Evolutionary conservation across 805 yeast species (phyloP).

Genomic region (Isabelozyma pseudorhagii): DNA sequence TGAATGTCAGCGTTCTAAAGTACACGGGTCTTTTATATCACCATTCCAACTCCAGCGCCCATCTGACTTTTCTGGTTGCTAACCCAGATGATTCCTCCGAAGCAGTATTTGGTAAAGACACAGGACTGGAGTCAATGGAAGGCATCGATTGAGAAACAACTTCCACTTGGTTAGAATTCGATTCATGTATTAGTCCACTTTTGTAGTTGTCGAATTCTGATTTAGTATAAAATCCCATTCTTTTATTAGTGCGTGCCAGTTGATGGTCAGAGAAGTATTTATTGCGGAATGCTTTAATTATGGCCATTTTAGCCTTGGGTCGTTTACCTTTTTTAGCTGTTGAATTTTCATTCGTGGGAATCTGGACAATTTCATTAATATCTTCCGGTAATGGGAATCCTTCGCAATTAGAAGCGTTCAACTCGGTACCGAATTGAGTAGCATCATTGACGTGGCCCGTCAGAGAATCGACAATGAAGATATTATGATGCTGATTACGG

Average conservation of each 20-base stretch:
- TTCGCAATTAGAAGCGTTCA: constrained; percentile 58
- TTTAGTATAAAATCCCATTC: constrained; percentile 29
- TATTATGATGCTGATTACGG: constrained; percentile 18
- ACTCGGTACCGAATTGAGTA: constrained; percentile 65
- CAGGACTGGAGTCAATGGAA: neutral
- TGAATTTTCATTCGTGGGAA: constrained; percentile 43
- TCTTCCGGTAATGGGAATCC: constrained; percentile 63
- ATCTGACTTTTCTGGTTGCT: constrained; percentile 19
- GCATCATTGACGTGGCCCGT: constrained; percentile 62
- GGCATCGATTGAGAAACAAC: neutral
- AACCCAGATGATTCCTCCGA: neutral
- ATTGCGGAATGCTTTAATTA: constrained; percentile 32
- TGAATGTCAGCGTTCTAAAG: neutral
- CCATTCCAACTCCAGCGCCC: constrained; percentile 38
- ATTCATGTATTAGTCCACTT: constrained; percentile 3
- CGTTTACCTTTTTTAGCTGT: constrained; percentile 6
- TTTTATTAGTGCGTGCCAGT: neutral
- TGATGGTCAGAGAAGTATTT: constrained; percentile 5
- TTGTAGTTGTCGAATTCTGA: constrained; percentile 22
- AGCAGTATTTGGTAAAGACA: neutral
- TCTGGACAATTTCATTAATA: constrained; percentile 55
- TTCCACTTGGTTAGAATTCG: neutral
- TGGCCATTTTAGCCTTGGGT: constrained; percentile 33
- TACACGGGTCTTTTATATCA: constrained; percentile 5
- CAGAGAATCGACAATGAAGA: constrained; percentile 58